Conservation (phyloP, 495 filamentous ascomycete species). For the Tuber aestivum region DNA sequence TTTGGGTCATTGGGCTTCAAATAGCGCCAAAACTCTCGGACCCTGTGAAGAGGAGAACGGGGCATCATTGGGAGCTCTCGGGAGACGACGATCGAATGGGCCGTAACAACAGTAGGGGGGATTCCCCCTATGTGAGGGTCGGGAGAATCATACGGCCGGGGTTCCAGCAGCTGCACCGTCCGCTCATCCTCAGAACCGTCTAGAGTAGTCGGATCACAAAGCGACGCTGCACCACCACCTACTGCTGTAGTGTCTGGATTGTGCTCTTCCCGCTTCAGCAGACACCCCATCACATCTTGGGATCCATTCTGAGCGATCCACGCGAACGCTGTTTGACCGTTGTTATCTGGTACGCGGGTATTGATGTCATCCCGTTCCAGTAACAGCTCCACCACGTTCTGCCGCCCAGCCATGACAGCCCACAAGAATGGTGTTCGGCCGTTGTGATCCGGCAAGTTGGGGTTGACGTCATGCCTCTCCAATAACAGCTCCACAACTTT, state of each 20-base stretch:
- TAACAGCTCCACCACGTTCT: neutral
- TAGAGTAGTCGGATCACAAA: neutral
- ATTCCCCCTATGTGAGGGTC: neutral
- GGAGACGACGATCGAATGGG: neutral
- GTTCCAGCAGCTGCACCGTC: neutral
- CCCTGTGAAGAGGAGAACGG: neutral
- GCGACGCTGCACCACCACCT: neutral
- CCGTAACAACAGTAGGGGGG: neutral
- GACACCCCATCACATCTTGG: neutral
- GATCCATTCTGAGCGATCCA: neutral
- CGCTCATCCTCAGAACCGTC: neutral
- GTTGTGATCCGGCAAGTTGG: neutral
- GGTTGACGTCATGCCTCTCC: neutral
- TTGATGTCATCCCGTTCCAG: neutral
- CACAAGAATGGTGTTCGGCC: conserved; percentile 1
- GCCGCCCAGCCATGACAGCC: neutral
- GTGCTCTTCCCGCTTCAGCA: neutral
- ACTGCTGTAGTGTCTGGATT: neutral
- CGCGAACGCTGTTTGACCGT: neutral
- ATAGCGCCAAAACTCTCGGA: neutral
- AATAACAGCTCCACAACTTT: neutral
- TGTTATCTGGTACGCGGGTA: neutral
- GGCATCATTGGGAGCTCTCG: neutral
- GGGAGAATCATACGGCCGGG: neutral
- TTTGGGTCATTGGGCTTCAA: neutral